phyloP scores from a whole-genome alignment of 2,329 filamentous ascomycete genomes.

The Tolypocladium paradoxum region DNA sequence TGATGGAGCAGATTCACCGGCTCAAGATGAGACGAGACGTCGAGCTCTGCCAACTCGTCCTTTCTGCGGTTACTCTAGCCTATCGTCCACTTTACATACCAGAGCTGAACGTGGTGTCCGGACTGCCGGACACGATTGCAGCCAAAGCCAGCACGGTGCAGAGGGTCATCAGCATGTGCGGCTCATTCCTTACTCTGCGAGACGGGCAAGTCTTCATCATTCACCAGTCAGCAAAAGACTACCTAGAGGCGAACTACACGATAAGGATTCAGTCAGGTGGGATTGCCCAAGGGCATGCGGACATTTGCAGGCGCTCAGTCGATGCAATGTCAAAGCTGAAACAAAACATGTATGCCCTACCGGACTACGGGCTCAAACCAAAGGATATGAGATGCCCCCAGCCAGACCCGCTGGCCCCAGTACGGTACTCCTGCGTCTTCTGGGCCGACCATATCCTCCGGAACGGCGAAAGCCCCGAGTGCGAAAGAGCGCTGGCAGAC shows the following conservation, averaged over 20 bases:
- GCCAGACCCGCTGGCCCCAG: conserved; percentile 7
- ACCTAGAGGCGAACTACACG: conserved; percentile 13
- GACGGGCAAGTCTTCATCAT: conserved; percentile 22
- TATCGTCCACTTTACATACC: background rate
- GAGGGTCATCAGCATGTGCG: conserved; percentile 1
- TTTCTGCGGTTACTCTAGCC: too few species aligned
- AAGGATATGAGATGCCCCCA: conserved; percentile 4
- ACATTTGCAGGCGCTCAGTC: conserved; percentile 24
- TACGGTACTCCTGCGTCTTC: conserved; percentile 8
- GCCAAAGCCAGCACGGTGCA: background rate
- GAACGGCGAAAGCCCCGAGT: background rate
- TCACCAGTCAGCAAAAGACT: conserved; percentile 34
- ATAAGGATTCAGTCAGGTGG: conserved; percentile 19
- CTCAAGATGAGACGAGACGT: too few species aligned
- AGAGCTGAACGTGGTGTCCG: conserved; percentile 18
- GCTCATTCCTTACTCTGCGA: conserved; percentile 28
- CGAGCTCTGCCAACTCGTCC: too few species aligned
- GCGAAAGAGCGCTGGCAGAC: background rate
- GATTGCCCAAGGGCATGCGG: conserved; percentile 11
- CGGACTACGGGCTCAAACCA: conserved; percentile 3
- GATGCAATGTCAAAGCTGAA: conserved; percentile 16
- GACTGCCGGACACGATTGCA: background rate
- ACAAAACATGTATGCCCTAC: conserved; percentile 26
- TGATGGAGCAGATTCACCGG: too few species aligned
- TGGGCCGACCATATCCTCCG: conserved; percentile 8